phyloP scores from a whole-genome alignment of 768 basidiomycete genomes.

The Boletus sp. region DNA sequence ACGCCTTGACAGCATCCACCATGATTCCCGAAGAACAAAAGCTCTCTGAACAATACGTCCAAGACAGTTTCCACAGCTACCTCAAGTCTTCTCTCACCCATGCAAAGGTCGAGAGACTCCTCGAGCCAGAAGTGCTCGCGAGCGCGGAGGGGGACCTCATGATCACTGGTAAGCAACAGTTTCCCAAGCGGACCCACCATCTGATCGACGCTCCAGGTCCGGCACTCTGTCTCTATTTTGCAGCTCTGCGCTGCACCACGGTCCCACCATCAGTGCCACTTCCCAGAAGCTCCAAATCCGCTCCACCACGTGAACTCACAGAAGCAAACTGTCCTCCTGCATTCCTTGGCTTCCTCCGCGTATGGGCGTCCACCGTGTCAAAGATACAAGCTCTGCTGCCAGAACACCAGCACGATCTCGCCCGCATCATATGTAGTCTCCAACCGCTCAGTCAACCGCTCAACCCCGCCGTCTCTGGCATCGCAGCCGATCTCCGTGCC shows the following conservation, averaged over 20 bases:
- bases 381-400: conserved; percentile 60
- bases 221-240: conserved; percentile 82
- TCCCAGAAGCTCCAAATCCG: conserved; percentile 52
- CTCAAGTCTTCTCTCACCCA: conserved; percentile 75
- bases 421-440: conserved; percentile 73
- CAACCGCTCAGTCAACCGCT: conserved; percentile 39
- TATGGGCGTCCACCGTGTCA: conserved; percentile 71
- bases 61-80: conserved; percentile 80
- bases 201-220: conserved; percentile 48
- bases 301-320: conserved; percentile 57
- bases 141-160: conserved; percentile 82
- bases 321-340: conserved; percentile 64
- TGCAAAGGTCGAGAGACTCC: conserved; percentile 71
- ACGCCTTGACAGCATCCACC: background rate
- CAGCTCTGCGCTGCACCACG: conserved; percentile 73
- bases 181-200: background rate
- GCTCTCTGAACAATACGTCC: conserved; percentile 64
- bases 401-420: conserved; percentile 78
- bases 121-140: conserved; percentile 71
- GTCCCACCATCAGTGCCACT: conserved; percentile 79
- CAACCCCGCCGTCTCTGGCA: conserved; percentile 47
- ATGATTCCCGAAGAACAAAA: conserved; percentile 31
- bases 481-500: conserved; percentile 79
- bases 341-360: conserved; percentile 66
- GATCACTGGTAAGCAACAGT: conserved; percentile 65